Evolutionary conservation across 2,329 filamentous ascomycete species (phyloP), one percentile per base, ranked within the genome.

Genomic region (Amphichorda felina): DNA sequence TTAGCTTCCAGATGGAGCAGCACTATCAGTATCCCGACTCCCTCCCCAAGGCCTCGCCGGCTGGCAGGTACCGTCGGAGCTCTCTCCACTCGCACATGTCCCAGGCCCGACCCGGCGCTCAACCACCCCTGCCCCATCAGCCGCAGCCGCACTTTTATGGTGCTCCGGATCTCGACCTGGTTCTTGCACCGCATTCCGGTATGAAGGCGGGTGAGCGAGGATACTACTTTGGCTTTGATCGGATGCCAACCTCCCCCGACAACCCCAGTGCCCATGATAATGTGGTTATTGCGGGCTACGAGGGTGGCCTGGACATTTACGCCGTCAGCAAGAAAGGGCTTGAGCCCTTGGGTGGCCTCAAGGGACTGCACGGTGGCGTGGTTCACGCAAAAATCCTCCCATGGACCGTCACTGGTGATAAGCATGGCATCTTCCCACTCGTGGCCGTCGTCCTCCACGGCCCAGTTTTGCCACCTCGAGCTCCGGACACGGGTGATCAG

Each of bases 171-270:
- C 66, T 88, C 22, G 81, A 89, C 45, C 64, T 87, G 19, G 79
- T 86, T 43, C 63, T 79, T 33, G 61, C 68, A 36, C 57, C 62
- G 13, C 64, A 62, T 30, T 60, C 68, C 14, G 72, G 70, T 8
- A 62, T 79, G 48, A 70, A 70, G 43, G 70, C 78, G 3, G 79
- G 79, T 3, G 75, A 79, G 26, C 72, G 71, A 30, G 84, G 82
- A 7, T 86, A 82, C 45, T 84, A 81, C 52, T 91, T 85, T 51
- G 79, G 81, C 5, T 87, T 94, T 47, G 88, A 94, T 53, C 76
- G 68, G 3, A 64, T 93, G 30, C 67, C 70, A 2, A 54, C 60
- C n/a, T 33, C 36, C 8, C 16, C 26, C 2, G 27, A 27, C 36
- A 52, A 54, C 36, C 45, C 45, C 13, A 48, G 57, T 37, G 61